Percentiles rank a stretch among this genome's conserved stretches.
Conservation (phyloP, 2,329 filamentous ascomycete genomes). For the Ceratocystis huliohia region DNA sequence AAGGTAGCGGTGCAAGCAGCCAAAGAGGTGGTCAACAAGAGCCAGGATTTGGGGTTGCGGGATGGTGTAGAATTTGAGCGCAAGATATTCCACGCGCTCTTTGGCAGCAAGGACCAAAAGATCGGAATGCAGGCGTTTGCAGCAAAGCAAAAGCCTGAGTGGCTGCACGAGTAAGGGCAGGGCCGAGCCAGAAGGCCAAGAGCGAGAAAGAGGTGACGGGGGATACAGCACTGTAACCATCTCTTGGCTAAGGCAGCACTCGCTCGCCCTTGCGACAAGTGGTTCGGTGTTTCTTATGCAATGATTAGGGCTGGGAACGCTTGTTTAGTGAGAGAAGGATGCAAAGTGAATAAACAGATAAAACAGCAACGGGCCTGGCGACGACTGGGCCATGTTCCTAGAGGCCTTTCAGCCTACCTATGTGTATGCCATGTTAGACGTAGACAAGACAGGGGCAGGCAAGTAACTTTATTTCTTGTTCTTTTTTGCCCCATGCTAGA, state of each 20-base stretch:
- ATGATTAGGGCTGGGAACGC: background rate
- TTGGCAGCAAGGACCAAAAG: conserved; percentile 94
- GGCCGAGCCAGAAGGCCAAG: too few relatives aligned
- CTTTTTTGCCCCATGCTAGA: background rate
- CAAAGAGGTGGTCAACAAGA: conserved; percentile 99
- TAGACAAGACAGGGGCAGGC: background rate
- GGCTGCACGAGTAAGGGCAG: conserved; percentile 45
- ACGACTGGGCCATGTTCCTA: background rate
- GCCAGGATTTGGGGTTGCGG: conserved; percentile 73
- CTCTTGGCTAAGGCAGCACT: background rate
- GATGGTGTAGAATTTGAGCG: conserved; percentile 94
- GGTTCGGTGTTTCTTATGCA: background rate
- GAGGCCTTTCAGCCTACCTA: background rate
- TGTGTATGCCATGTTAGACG: background rate
- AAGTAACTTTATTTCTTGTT: background rate
- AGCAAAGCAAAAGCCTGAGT: conserved; percentile 85
- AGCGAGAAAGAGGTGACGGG: background rate
- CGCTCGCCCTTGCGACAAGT: background rate
- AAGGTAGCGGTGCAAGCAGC: conserved; percentile 75
- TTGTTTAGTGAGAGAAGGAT: background rate
- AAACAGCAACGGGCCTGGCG: background rate
- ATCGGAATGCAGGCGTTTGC: conserved; percentile 93
- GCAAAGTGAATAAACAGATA: background rate
- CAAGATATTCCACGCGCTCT: conserved; percentile 80
- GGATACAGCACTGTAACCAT: background rate